Evolutionary conservation across 2,329 filamentous ascomycete species (phyloP), one percentile per base, ranked within the genome.

Genomic region (Claviceps citrina): DNA sequence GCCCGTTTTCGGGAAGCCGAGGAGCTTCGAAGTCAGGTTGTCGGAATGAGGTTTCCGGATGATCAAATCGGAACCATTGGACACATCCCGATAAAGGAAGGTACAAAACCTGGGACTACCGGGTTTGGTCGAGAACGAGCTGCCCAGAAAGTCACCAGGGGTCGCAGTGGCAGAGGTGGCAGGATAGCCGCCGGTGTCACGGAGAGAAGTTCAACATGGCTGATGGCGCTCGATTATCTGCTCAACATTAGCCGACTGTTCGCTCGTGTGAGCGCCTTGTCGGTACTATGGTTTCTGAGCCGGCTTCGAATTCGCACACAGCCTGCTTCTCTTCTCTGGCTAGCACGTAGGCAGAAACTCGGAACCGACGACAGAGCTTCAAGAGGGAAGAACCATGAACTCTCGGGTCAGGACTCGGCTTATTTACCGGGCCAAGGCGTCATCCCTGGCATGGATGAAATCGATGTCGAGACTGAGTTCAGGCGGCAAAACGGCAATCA

Each of bases 381-480:
- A 18, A 38, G 22, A 7, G 22, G 15, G 16, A 32, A 42, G n/a
- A 19, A 33, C 12, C 27, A 15, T 18, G 24, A 19, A 8, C n/a
- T 22, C 19, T 30, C 12, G 10, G 31, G 15, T 10, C 25, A 15
- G 18, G n/a, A 36, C 2, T 13, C 25, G n/a, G 7, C 41, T 7
- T 33, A 30, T 4, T 39, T 40, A 18, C 42, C 73, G 32, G 73
- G 70, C 4, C 63, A 67, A 43, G 58, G 74, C 24, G 62, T 65
- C 19, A 60, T 80, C 20, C 72, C 78, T 2, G 67, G 66, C 16
- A 67, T 73, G 45, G 70, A 79, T 26, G 67, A 77, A 27, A 73
- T 85, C 22, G 87, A 96, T 51, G 77, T 95, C 2, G 89, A 95
- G 58, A 68, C 66, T 1, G 84, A 91, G 55, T 77, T 87, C 49